Base-by-base conservation (phyloP, 805 yeast genomes). In the Wickerhamomyces sydowiorum region DNA sequence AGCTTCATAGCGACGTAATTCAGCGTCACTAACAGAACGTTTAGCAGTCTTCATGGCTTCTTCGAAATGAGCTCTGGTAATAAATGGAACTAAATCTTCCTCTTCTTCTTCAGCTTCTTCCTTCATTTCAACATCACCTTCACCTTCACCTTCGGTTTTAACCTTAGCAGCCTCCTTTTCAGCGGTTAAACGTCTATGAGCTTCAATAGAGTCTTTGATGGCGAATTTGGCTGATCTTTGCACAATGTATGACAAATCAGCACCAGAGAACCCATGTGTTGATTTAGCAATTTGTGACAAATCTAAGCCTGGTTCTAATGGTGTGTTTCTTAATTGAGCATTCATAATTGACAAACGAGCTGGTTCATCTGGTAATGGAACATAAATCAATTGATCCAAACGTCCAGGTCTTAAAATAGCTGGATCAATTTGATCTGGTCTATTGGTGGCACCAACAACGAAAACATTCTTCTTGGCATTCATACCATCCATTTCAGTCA, bases 401-500 rank as follows among this genome's bases (percentile, higher is more conserved):
- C 99, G 86, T 58, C 99, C 99, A 10, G 99, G 99, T 75, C 99
- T 89, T 68, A 93, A 75, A 60, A 93, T 80, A 28, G 99, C 99
- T 20, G 99, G 98, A 63, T 93, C 99, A 55, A 93, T 93, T 73
- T 93, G 98, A 67, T 95, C 99, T 32, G 99, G 99, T 75, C 99
- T 82, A 71, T 93, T 93, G 43, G 99, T 93, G 33, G 99, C 99
- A 70, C 99, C 99, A 70, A 93, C 88, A 43, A 93, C 97, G 61
- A 93, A 93, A 29, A 93, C 99, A 61, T 93, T 93, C 82, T 93
- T 93, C 75, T 93, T 93, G 50, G 97, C 96, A 64, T 93, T 93
- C 99, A 93, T 93, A 80, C 99, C 99, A 69, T 93, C 99, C 99
- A 93, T 93, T 72, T 90, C 96, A 8, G 97, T 89, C 64, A 90